A percentile compares a stretch with the other conserved stretches of the same genome.
These are phyloP conservation scores for Sporothrix phasma DNA, from an alignment of 2,329 filamentous ascomycete genomes.

Conservation along the genomic window DNA sequence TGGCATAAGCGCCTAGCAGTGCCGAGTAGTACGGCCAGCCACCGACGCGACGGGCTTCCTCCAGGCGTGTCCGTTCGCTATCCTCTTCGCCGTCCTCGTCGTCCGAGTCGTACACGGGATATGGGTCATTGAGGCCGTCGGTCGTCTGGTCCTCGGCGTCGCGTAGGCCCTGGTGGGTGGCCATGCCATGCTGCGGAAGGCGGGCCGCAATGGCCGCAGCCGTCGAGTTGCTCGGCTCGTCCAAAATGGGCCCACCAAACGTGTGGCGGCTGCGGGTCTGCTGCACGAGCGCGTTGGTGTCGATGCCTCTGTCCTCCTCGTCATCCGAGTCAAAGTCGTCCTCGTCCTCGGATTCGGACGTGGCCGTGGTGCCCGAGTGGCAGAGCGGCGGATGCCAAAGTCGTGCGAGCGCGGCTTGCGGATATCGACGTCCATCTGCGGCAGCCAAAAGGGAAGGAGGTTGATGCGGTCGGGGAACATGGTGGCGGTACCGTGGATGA, in stretches of 20 bases:
- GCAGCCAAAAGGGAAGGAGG: constrained; percentile 91
- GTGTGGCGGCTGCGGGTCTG: constrained; percentile 25
- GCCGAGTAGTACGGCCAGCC: constrained; percentile 65
- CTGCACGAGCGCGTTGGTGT: constrained; percentile 30
- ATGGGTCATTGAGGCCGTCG: constrained; percentile 55
- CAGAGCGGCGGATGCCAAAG: constrained; percentile 80
- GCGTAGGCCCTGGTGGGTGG: constrained; percentile 32
- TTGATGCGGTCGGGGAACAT: constrained; percentile 82
- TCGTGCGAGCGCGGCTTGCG: constrained; percentile 80
- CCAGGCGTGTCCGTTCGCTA: constrained; percentile 39
- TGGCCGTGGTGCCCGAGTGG: constrained; percentile 67
- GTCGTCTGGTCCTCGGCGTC: constrained; percentile 81
- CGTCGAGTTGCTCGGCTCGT: constrained; percentile 28
- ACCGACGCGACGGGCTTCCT: constrained; percentile 66
- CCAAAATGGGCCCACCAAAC: constrained; percentile 13
- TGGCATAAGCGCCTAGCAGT: constrained; percentile 40
- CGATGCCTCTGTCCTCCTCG: constrained; percentile 61
- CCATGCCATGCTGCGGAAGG: constrained; percentile 21
- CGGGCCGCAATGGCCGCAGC: constrained; percentile 24
- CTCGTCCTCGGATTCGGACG: constrained; percentile 60
- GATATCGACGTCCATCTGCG: constrained; percentile 97
- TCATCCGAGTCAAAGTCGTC: constrained; percentile 51
- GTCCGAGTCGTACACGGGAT: constrained; percentile 83
- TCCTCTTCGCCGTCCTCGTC: constrained; percentile 61
- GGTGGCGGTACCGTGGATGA: constrained; percentile 87